Conservation (phyloP, 306 rosid species). For the Begonia masoniana region DNA sequence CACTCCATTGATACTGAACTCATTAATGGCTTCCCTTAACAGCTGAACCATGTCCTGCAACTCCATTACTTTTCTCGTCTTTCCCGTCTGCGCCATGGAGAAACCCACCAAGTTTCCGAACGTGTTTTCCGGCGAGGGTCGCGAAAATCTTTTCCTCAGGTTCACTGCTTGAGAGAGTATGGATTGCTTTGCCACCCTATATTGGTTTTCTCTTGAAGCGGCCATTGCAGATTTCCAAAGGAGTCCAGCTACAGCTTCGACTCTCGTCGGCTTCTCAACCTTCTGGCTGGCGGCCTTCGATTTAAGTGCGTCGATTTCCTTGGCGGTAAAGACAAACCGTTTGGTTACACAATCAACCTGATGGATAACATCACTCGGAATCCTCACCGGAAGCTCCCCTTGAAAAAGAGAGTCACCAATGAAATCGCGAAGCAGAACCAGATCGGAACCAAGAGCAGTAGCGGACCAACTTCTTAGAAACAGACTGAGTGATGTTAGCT, state of each 20-base stretch:
- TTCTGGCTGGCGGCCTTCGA: slow-evolving; percentile 4
- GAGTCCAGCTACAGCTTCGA: slow-evolving; percentile 27
- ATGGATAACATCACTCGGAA: neutral
- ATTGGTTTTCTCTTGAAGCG: slow-evolving; percentile 9
- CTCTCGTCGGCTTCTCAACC: slow-evolving; percentile 12
- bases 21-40: neutral
- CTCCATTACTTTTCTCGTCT: neutral
- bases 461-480: slow-evolving; percentile 34
- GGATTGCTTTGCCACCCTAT: slow-evolving; percentile 10
- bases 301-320: slow-evolving; percentile 21
- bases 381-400: neutral
- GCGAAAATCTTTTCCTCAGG: slow-evolving; percentile 16
- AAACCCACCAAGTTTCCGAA: slow-evolving; percentile 32
- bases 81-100: slow-evolving; percentile 1
- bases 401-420: slow-evolving; percentile 12
- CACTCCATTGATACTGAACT: neutral
- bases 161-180: slow-evolving; percentile 23
- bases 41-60: neutral
- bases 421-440: slow-evolving; percentile 1
- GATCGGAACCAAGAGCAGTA: slow-evolving; percentile 1
- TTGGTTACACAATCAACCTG: slow-evolving; percentile 7
- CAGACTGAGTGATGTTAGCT: slow-evolving; percentile 16
- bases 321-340: slow-evolving; percentile 26
- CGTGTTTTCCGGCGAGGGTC: slow-evolving; percentile 9
- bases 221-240: slow-evolving; percentile 35